A percentile compares a stretch with the other conserved stretches of the same genome.
Conservation (phyloP, 805 yeast genomes). For the Lipomyces orientalis region DNA sequence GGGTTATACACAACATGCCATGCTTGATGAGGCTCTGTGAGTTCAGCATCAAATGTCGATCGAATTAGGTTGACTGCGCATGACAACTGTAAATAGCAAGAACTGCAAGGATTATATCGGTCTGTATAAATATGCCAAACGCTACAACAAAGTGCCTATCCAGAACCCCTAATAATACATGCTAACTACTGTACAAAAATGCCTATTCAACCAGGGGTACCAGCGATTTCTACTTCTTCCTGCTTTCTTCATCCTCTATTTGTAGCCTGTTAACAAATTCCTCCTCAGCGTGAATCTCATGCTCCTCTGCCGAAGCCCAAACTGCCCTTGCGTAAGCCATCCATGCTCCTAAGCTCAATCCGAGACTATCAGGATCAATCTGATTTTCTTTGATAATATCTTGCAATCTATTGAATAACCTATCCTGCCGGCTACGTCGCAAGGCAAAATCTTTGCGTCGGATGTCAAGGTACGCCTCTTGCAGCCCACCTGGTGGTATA, state of each 20-base stretch:
- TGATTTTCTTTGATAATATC: background rate
- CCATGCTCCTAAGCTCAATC: background rate
- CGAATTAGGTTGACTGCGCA: background rate
- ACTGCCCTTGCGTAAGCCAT: background rate
- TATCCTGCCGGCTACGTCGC: background rate
- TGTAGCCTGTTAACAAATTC: background rate
- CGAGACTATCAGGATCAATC: background rate
- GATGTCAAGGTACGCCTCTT: background rate
- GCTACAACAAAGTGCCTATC: too few relatives aligned
- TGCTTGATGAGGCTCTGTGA: constrained; percentile 13
- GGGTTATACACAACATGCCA: constrained; percentile 31
- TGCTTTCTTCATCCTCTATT: background rate
- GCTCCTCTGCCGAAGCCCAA: background rate
- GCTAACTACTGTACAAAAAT: background rate
- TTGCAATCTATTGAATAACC: background rate
- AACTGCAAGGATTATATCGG: too few relatives aligned
- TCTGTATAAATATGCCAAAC: too few relatives aligned
- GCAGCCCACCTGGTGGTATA: background rate
- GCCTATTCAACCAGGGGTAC: background rate
- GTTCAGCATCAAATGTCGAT: background rate
- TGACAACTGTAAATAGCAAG: background rate
- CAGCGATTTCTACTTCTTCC: background rate
- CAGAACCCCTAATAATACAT: too few relatives aligned
- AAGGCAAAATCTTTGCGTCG: background rate
- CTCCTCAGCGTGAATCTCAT: background rate